Base-by-base conservation (phyloP, 148 eudicot species). In the Amaranthus hypochondriacus region DNA sequence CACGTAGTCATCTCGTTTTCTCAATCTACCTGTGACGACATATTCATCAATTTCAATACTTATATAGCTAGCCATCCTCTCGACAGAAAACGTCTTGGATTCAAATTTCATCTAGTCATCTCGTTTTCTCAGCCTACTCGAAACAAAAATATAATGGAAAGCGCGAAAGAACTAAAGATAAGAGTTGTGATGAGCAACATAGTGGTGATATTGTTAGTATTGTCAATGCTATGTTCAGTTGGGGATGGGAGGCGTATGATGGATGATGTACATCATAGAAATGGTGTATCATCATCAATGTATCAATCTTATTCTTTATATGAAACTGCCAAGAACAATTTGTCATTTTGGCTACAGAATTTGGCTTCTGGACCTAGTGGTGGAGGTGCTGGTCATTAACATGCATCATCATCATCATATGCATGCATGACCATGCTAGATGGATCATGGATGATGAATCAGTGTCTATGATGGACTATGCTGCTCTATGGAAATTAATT, bases 331-430 rank as follows among this genome's bases (percentile, higher is more conserved):
- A 63, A 54, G 52, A 43, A 53, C 4, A 73, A 43, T n/a, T 50
- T 73, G 52, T 44, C 69, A 46, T 53, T 63, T 53, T 73, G 76
- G 76, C 61, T 73, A 2, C 72, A 75, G 6, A 70, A 50, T 9
- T 48, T 75, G 56, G 48, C 71, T 48, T 66, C 77, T 48, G 72
- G 71, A 57, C 77, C 77, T 53, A 75, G 77, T 58, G 72, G 56
- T 56, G 77, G 77, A 48, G 77, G 72, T 67, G 77, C 72, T 48
- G 77, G 77, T 56, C 77, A 74, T 54, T 70, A 69, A 39, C 4
- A 54, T 43, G 4, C 7, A 13, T 3, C 21, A 15, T 15, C 21
- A 2, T 15, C 39, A 28, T 59, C 6, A 4, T 18, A 59, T 6
- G 6, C 2, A 58, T 15, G 39, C 39, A 28, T 28, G 39, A 28